Conservation (phyloP, 495 filamentous ascomycete genomes). For the Bombardia bombarda region DNA sequence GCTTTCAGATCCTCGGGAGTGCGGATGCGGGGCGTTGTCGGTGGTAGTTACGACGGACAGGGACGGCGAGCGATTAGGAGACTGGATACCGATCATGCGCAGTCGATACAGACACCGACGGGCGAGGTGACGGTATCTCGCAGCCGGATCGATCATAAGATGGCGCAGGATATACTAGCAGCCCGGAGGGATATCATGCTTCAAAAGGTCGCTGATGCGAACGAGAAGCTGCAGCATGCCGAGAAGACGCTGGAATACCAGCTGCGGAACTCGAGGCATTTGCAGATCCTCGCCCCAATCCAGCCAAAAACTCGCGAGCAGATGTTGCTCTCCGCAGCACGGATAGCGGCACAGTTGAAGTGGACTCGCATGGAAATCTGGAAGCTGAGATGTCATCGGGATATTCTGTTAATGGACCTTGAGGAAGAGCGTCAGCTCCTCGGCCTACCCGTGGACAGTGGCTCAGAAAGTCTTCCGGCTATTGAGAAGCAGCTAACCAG, state of each 20-base stretch:
- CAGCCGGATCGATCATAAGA: conserved; percentile 66
- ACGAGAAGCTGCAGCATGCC: conserved; percentile 66
- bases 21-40: conserved; percentile 77
- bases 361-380: conserved; percentile 92
- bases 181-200: conserved; percentile 75
- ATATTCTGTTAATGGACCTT: conserved; percentile 77
- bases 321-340: conserved; percentile 73
- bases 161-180: conserved; percentile 72
- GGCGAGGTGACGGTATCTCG: conserved; percentile 61
- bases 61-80: conserved; percentile 63
- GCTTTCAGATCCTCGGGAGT: conserved; percentile 91
- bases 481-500: conserved; percentile 15
- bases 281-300: conserved; percentile 82
- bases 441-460: conserved; percentile 22
- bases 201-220: conserved; percentile 72
- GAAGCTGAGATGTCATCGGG: conserved; percentile 83
- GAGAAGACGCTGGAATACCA: conserved; percentile 74
- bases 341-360: conserved; percentile 81
- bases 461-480: conserved; percentile 5
- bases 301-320: conserved; percentile 79
- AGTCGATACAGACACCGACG: conserved; percentile 57
- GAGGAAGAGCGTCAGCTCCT: conserved; percentile 58
- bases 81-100: conserved; percentile 47
- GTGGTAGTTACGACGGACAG: conserved; percentile 78
- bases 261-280: conserved; percentile 84